A percentile compares a stretch with the other conserved stretches of the same genome.
These are phyloP conservation scores for Cladophialophora yegresii DNA, from an alignment of 2,329 filamentous ascomycete genomes.

Conservation along the genomic window DNA sequence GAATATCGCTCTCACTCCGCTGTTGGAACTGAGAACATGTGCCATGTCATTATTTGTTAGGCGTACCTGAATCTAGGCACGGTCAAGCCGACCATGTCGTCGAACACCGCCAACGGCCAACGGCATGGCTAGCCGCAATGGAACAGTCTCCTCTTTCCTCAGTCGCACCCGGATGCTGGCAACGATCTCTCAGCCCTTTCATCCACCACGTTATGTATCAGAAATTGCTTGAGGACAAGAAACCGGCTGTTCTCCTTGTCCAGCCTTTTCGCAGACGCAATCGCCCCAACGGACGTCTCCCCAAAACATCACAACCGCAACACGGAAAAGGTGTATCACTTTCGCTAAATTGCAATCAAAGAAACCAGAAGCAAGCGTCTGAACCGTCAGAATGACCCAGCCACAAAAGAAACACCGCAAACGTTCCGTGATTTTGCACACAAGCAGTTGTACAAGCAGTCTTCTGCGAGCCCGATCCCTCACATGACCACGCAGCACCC, in stretches of 20 bases:
- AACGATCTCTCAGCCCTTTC: background rate
- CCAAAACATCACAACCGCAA: conserved; percentile 1
- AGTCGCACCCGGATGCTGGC: background rate
- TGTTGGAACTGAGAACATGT: background rate
- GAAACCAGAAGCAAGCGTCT: conserved; percentile 15
- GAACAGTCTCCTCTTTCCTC: conserved; percentile 1
- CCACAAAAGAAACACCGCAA: conserved; percentile 23
- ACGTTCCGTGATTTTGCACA: conserved; percentile 16
- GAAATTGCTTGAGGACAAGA: background rate
- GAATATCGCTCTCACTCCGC: background rate
- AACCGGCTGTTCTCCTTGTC: background rate
- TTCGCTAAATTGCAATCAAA: conserved; percentile 32
- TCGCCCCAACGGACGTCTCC: background rate
- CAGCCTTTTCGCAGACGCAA: background rate
- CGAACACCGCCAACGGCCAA: background rate
- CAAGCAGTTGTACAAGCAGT: conserved; percentile 6
- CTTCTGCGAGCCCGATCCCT: conserved; percentile 35
- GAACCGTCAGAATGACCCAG: conserved; percentile 2
- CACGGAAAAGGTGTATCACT: conserved; percentile 22
- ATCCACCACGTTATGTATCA: background rate
- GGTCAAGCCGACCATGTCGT: background rate
- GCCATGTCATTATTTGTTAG: background rate
- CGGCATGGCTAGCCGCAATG: background rate
- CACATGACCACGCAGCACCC: conserved; percentile 77
- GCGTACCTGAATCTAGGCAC: background rate